Conservation (phyloP, 2,329 filamentous ascomycete species). For the Neonectria coccinea region DNA sequence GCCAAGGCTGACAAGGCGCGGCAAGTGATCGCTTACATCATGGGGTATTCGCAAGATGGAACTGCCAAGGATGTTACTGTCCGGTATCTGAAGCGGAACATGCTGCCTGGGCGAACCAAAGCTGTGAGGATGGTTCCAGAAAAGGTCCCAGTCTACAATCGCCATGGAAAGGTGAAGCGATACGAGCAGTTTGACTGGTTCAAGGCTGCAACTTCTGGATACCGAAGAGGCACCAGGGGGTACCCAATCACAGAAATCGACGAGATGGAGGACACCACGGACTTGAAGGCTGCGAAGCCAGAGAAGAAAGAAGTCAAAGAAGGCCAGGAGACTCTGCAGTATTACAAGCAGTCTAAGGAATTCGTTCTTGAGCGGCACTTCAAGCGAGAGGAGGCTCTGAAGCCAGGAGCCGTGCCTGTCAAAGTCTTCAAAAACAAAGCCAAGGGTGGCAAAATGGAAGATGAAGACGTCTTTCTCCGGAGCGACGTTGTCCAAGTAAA, state of each 20-base stretch:
- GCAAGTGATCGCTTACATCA: slow-evolving; percentile 89
- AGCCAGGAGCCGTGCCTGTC: slow-evolving; percentile 74
- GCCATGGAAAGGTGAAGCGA: slow-evolving; percentile 79
- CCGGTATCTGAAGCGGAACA: slow-evolving; percentile 84
- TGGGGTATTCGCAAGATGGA: slow-evolving; percentile 85
- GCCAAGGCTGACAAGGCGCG: slow-evolving; percentile 85
- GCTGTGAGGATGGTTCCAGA: slow-evolving; percentile 82
- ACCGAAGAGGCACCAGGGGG: slow-evolving; percentile 63
- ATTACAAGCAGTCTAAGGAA: slow-evolving; percentile 86
- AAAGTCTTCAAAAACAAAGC: slow-evolving; percentile 80
- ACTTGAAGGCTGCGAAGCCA: slow-evolving; percentile 78
- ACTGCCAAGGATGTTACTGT: slow-evolving; percentile 96
- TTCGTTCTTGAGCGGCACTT: slow-evolving; percentile 89
- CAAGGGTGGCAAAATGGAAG: slow-evolving; percentile 78
- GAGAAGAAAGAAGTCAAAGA: slow-evolving; percentile 80
- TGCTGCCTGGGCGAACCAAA: slow-evolving; percentile 90
- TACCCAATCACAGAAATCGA: slow-evolving; percentile 76
- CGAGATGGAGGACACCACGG: slow-evolving; percentile 80
- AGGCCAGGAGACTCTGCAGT: slow-evolving; percentile 85
- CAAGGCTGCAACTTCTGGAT: slow-evolving; percentile 80
- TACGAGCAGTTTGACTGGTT: slow-evolving; percentile 92
- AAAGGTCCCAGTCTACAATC: slow-evolving; percentile 84
- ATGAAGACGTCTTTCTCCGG: slow-evolving; percentile 84
- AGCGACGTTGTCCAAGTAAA: slow-evolving; percentile 87
- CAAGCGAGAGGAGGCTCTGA: slow-evolving; percentile 89